Conservation (phyloP, 1,284 basidiomycete genomes). For the Fomitopsis pinicola region DNA sequence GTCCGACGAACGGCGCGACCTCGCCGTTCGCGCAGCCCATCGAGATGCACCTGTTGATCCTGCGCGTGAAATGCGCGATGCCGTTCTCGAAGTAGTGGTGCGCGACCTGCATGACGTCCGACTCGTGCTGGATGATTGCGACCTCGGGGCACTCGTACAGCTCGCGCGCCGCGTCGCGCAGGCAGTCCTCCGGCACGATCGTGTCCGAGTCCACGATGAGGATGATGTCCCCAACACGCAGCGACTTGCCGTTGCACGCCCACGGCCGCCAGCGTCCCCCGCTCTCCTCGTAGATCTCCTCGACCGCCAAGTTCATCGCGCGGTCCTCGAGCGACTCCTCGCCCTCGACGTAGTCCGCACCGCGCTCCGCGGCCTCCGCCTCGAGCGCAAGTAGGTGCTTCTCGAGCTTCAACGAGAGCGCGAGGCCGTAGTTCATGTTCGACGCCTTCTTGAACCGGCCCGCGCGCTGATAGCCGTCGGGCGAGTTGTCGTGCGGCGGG, state of each 20-base stretch:
- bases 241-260: slow-evolving; percentile 56
- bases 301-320: slow-evolving; percentile 60
- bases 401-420: slow-evolving; percentile 48
- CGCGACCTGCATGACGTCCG: slow-evolving; percentile 83
- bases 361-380: slow-evolving; percentile 26
- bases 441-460: slow-evolving; percentile 62
- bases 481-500: slow-evolving; percentile 38
- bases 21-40: slow-evolving; percentile 76
- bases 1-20: slow-evolving; percentile 83
- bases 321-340: slow-evolving; percentile 51
- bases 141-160: slow-evolving; percentile 74
- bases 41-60: slow-evolving; percentile 76
- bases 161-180: slow-evolving; percentile 81
- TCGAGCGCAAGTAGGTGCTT: slow-evolving; percentile 44
- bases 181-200: slow-evolving; percentile 83
- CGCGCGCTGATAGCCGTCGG: slow-evolving; percentile 46
- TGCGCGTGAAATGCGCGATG: slow-evolving; percentile 78
- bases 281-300: slow-evolving; percentile 60
- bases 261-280: slow-evolving; percentile 55
- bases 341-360: slow-evolving; percentile 21
- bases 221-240: slow-evolving; percentile 62
- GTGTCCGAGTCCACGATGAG: slow-evolving; percentile 80
- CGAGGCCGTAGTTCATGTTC: slow-evolving; percentile 56
- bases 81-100: slow-evolving; percentile 86
- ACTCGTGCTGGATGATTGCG: slow-evolving; percentile 82